Conservation (phyloP, 1,284 basidiomycete species). For the Polyporus tsugae region DNA sequence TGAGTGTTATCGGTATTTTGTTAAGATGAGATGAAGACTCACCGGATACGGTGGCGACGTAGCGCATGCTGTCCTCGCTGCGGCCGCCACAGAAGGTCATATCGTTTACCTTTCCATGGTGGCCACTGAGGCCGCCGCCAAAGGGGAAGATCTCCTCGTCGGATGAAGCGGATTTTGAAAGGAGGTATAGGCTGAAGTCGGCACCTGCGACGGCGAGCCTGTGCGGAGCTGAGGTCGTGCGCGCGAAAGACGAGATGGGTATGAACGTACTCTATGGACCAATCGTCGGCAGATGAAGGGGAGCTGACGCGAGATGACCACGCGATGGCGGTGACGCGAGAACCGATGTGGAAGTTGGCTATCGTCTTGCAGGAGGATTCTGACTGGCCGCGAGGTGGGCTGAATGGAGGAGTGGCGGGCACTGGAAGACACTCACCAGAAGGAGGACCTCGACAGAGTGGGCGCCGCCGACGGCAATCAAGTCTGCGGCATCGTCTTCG, state of each 20-base stretch:
- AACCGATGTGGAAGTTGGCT: slow-evolving; percentile 79
- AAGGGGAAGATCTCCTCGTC: slow-evolving; percentile 71
- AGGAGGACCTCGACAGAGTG: slow-evolving; percentile 75
- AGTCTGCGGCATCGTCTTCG: slow-evolving; percentile 67
- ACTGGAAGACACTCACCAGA: slow-evolving; percentile 54
- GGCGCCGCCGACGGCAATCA: slow-evolving; percentile 75
- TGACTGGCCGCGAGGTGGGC: slow-evolving; percentile 36
- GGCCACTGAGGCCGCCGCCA: slow-evolving; percentile 79
- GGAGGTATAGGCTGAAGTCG: slow-evolving; percentile 73
- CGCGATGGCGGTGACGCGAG: slow-evolving; percentile 74
- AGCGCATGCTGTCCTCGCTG: slow-evolving; percentile 68
- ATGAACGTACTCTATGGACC: slow-evolving; percentile 71
- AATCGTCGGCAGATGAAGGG: slow-evolving; percentile 66
- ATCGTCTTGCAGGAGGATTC: slow-evolving; percentile 52
- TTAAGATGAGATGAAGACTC: slow-evolving; percentile 29
- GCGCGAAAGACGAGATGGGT: slow-evolving; percentile 21
- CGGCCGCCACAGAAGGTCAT: slow-evolving; percentile 80
- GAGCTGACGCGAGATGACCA: slow-evolving; percentile 78
- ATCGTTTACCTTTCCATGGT: slow-evolving; percentile 77
- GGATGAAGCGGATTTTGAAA: slow-evolving; percentile 60
- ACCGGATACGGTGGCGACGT: slow-evolving; percentile 84
- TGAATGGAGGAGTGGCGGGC: slow-evolving; percentile 22
- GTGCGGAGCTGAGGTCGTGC: slow-evolving; percentile 14
- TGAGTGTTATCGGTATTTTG: not conserved
- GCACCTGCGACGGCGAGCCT: slow-evolving; percentile 73